Conservation (phyloP, 169 alveolate species). For the Condylostoma magnum region DNA sequence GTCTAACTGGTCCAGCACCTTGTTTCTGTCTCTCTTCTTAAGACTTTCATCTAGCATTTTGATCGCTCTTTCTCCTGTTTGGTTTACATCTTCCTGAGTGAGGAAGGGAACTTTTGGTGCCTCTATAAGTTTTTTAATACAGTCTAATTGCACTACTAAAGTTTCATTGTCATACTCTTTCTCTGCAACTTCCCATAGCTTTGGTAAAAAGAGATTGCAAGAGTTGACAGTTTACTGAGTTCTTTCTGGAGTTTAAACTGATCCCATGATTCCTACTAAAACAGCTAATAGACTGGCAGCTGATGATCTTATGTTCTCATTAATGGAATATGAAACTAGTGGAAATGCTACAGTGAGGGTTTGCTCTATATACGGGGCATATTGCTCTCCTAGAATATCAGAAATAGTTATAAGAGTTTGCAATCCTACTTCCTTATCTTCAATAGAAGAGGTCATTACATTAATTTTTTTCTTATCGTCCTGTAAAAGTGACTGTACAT, state of each 20-base stretch:
- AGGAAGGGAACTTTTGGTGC: constrained; percentile 54
- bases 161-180: constrained; percentile 74
- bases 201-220: constrained; percentile 58
- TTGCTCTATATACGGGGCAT: constrained; percentile 62
- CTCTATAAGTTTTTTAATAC: constrained; percentile 64
- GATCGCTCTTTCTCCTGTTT: constrained; percentile 53
- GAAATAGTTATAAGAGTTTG: constrained; percentile 73
- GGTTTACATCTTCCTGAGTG: constrained; percentile 64
- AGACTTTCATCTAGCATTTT: constrained; percentile 56
- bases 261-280: constrained; percentile 55
- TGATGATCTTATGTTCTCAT: constrained; percentile 66
- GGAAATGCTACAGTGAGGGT: constrained; percentile 55
- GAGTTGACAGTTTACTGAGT: constrained; percentile 6
- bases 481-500: not conserved
- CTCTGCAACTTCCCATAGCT: constrained; percentile 55
- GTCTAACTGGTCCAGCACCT: constrained; percentile 45
- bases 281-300: constrained; percentile 73
- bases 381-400: constrained; percentile 64
- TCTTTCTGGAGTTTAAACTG: constrained; percentile 18
- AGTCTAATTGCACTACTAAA: constrained; percentile 53
- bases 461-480: constrained; percentile 28
- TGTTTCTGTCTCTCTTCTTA: constrained; percentile 36
- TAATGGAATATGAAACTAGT: constrained; percentile 50
- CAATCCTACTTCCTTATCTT: constrained; percentile 77
- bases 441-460: constrained; percentile 64